These are phyloP conservation scores for Jaminaea rosea DNA, from an alignment of 1,284 basidiomycete species.

Conservation along the genomic window DNA sequence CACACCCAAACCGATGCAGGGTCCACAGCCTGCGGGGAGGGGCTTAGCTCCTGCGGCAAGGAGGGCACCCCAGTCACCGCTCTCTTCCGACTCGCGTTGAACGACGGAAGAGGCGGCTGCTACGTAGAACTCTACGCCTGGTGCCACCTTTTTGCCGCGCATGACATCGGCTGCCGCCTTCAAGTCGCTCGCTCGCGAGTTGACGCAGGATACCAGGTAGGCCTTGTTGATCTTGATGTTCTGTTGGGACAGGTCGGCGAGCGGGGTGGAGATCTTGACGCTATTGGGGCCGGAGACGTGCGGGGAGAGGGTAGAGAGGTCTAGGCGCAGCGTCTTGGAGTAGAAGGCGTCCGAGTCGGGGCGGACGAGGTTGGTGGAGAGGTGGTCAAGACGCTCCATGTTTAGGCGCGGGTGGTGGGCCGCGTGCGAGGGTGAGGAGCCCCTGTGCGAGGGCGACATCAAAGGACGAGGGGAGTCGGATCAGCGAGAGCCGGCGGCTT, in stretches of 20 bases:
- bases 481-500: too few relatives aligned
- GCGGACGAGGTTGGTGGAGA: constrained; percentile 56
- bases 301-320: constrained; percentile 85
- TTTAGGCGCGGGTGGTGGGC: constrained; percentile 73
- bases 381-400: constrained; percentile 58
- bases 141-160: constrained; percentile 69
- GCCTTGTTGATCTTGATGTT: constrained; percentile 88
- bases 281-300: constrained; percentile 95
- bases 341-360: constrained; percentile 78
- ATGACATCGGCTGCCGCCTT: constrained; percentile 82
- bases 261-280: constrained; percentile 87
- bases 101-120: constrained; percentile 87
- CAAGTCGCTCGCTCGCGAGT: constrained; percentile 91
- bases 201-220: constrained; percentile 96
- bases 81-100: constrained; percentile 74
- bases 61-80: constrained; percentile 81
- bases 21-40: constrained; percentile 90
- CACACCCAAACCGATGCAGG: constrained; percentile 90
- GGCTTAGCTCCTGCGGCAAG: constrained; percentile 80
- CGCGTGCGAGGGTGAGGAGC: constrained; percentile 54
- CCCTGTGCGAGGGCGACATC: too few relatives aligned
- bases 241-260: constrained; percentile 66
- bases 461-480: too few relatives aligned
- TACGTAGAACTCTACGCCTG: constrained; percentile 90
- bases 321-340: constrained; percentile 78